Evolutionary conservation across 371 early-diverging fungal genomes (phyloP).

Genomic region (Parasitella parasitica): DNA sequence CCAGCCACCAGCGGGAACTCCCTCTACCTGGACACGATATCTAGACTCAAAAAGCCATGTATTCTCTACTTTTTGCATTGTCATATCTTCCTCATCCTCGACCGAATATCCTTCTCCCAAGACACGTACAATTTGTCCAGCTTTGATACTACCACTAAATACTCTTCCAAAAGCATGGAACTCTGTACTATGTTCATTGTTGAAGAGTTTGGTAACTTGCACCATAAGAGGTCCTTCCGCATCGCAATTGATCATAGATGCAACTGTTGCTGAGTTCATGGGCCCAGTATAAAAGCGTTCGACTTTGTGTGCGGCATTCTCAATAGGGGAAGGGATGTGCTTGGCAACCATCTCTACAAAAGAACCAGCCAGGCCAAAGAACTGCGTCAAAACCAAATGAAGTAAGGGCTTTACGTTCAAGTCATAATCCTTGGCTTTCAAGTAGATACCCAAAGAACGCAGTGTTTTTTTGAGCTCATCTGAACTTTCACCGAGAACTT

Average conservation of each 20-base stretch:
- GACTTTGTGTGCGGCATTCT: constrained; percentile 69
- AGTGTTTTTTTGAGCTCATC: constrained; percentile 71
- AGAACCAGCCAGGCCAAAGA: constrained; percentile 88
- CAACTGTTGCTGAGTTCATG: constrained; percentile 58
- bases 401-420: constrained; percentile 85
- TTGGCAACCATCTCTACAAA: constrained; percentile 88
- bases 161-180: constrained; percentile 94
- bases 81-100: constrained; percentile 96
- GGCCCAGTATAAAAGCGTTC: constrained; percentile 80
- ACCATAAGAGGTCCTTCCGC: constrained; percentile 92
- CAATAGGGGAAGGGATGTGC: constrained; percentile 82
- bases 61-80: constrained; percentile 73
- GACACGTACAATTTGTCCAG: constrained; percentile 83
- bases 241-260: constrained; percentile 82
- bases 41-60: constrained; percentile 82
- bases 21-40: constrained; percentile 82
- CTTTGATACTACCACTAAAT: constrained; percentile 82
- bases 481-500: constrained; percentile 73
- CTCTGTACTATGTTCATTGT: constrained; percentile 76
- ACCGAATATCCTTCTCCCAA: constrained; percentile 89
- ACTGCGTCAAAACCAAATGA: constrained; percentile 77
- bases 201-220: constrained; percentile 87
- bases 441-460: constrained; percentile 74
- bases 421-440: constrained; percentile 76
- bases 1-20: constrained; percentile 85